phyloP scores from a whole-genome alignment of 2,329 filamentous ascomycete genomes.

The Aspergillus fructus region DNA sequence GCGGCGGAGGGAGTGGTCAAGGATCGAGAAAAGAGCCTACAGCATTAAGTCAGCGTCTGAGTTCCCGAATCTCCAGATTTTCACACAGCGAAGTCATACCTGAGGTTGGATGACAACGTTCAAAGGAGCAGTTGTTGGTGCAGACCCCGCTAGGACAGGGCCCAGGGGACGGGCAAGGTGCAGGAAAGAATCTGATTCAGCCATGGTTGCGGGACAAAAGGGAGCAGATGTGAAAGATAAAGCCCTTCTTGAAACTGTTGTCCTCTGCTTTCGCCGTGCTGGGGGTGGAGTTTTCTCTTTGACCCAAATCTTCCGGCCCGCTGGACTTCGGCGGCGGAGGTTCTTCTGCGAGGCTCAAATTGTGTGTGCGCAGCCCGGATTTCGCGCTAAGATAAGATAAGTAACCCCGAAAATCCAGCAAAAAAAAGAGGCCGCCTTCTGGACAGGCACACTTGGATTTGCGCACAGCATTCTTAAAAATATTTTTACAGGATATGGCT shows the following conservation, averaged over 20 bases:
- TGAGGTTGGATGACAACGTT: slow-evolving; percentile 94
- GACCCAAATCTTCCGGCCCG: slow-evolving; percentile 31
- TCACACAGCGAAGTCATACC: slow-evolving; percentile 52
- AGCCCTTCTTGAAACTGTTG: slow-evolving; percentile 7
- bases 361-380: slow-evolving; percentile 45
- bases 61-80: background rate
- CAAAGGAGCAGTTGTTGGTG: slow-evolving; percentile 85
- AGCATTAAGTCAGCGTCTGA: slow-evolving; percentile 16
- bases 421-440: slow-evolving; percentile 6
- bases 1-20: slow-evolving; percentile 90
- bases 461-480: background rate
- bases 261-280: slow-evolving; percentile 26
- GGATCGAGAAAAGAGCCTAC: slow-evolving; percentile 64
- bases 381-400: slow-evolving; percentile 52
- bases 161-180: slow-evolving; percentile 91
- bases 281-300: slow-evolving; percentile 30
- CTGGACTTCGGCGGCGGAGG: slow-evolving; percentile 20
- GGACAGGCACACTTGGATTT: background rate
- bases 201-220: slow-evolving; percentile 64
- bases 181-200: slow-evolving; percentile 80
- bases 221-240: slow-evolving; percentile 10
- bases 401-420: slow-evolving; percentile 14
- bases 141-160: slow-evolving; percentile 73
- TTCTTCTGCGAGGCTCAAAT: slow-evolving; percentile 34
- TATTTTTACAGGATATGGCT: slow-evolving; percentile 23